Evolutionary conservation across 2,329 filamentous ascomycete species (phyloP), one percentile per base, ranked within the genome.

Genomic region (Bipolaris gigantea): DNA sequence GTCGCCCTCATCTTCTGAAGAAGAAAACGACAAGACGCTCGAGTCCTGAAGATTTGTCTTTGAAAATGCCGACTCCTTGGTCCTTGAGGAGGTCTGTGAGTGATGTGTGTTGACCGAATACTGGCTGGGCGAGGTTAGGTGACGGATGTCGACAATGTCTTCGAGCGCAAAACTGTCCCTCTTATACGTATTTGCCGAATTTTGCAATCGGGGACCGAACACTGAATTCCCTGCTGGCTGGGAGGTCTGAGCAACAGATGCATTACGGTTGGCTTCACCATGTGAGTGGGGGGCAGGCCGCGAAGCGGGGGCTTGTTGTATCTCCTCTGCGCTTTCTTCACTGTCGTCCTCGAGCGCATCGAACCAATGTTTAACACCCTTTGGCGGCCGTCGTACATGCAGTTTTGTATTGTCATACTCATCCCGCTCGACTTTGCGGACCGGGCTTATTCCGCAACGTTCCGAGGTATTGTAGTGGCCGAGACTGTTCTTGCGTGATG

Each of bases 311-410:
- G 60, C 32, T 9, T 55, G 57, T 27, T 48, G 39, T 8, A 42
- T 41, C 8, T 64, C 66, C 9, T 69, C 66, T 5, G 55, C 42
- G 10, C 60, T 56, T 18, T 73, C 71, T 15, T 74, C 73, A 32
- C 74, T 73, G 19, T 76, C 75, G 11, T 75, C 73, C 21, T 75
- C 73, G 10, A 79, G 66, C 3, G 73, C 79, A 50, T 81, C 79
- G 52, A 81, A 81, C 79, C 79, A 81, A 55, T 81, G 76, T 55
- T 79, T 71, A 25, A 80, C 77, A 7, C 79, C 79, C 44, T 75
- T 78, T 4, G 78, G 78, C 15, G 79, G 79, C 32, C 77, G 69
- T 33, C 77, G 71, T 16, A 80, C 73, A 51, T 80, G 73, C 23
- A 77, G 71, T 64, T 81, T 81, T 50, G 77, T 72, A 60, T 71